A percentile compares a stretch with the other conserved stretches of the same genome.
phyloP scores from a whole-genome alignment of 2,329 filamentous ascomycete genomes.

The Talaromyces sp. region DNA sequence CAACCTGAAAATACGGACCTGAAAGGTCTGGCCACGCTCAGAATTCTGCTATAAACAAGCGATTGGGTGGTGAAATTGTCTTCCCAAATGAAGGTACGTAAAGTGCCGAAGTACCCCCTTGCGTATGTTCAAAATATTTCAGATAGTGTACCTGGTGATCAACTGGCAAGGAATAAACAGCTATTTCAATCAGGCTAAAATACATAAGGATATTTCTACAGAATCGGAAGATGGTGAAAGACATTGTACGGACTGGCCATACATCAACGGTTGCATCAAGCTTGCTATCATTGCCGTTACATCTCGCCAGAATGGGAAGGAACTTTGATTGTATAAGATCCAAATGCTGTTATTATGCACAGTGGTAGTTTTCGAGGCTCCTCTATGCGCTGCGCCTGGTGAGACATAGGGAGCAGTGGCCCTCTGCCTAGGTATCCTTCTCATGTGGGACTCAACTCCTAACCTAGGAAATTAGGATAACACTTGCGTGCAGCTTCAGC shows the following conservation, averaged over 20 bases:
- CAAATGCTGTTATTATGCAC: neutral
- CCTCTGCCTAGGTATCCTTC: neutral
- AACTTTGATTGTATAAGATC: neutral
- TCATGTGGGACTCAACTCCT: neutral
- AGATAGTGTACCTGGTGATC: neutral
- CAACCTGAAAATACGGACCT: neutral
- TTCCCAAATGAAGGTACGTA: neutral
- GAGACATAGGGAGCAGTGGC: neutral
- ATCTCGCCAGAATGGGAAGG: neutral
- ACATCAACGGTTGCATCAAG: neutral
- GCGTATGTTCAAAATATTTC: neutral
- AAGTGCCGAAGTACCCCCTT: slow-evolving; percentile 6
- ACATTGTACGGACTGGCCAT: neutral
- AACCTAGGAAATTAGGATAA: neutral
- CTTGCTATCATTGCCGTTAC: neutral
- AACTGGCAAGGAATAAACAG: neutral
- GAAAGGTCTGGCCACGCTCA: neutral
- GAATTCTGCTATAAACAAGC: neutral
- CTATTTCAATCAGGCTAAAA: neutral
- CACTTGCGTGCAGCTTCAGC: neutral
- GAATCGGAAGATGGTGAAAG: neutral
- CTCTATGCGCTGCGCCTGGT: neutral
- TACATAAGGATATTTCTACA: neutral
- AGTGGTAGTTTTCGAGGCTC: neutral
- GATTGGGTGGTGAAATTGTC: neutral